Conservation (phyloP, 306 rosid genomes). For the Ceratonia siliqua region DNA sequence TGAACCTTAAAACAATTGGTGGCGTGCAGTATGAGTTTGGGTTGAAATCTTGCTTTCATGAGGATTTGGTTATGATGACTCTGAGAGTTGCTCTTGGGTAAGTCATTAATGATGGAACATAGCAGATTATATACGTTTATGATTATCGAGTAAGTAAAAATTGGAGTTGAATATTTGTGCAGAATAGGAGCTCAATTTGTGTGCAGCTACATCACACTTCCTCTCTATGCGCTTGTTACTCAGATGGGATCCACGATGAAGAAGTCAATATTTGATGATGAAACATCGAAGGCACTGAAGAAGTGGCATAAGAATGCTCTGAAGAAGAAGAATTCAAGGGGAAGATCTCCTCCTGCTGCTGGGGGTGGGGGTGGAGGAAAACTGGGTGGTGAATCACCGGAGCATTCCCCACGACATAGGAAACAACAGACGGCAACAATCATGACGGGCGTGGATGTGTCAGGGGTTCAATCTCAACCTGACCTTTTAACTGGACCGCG, state of each 20-base stretch:
- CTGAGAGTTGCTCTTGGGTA: slow-evolving; percentile 82
- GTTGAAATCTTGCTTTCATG: slow-evolving; percentile 80
- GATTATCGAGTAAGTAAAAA: too few relatives aligned
- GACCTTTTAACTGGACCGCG: too few relatives aligned
- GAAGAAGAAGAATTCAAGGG: slow-evolving; percentile 49
- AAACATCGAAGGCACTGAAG: slow-evolving; percentile 81
- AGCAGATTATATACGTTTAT: too few relatives aligned
- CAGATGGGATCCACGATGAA: slow-evolving; percentile 98
- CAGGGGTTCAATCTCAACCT: too few relatives aligned
- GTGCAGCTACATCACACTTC: slow-evolving; percentile 92
- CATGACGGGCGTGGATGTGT: slow-evolving; percentile 33
- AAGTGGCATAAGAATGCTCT: slow-evolving; percentile 80
- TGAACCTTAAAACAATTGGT: slow-evolving; percentile 31
- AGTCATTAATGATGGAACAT: too few relatives aligned
- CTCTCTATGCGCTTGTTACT: slow-evolving; percentile 89
- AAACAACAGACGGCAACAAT: background rate
- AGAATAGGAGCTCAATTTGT: slow-evolving; percentile 78
- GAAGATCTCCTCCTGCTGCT: slow-evolving; percentile 17
- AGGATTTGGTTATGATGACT: slow-evolving; percentile 49
- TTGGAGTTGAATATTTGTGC: too few relatives aligned
- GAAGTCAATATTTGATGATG: slow-evolving; percentile 88
- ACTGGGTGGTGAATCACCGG: slow-evolving; percentile 28
- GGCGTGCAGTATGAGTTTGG: slow-evolving; percentile 96
- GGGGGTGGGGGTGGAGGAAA: slow-evolving; percentile 43
- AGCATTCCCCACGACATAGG: background rate